A percentile compares a stretch with the other conserved stretches of the same genome.
Conservation (phyloP, 352 stramenopile genomes). For the Phytopythium montanum region DNA sequence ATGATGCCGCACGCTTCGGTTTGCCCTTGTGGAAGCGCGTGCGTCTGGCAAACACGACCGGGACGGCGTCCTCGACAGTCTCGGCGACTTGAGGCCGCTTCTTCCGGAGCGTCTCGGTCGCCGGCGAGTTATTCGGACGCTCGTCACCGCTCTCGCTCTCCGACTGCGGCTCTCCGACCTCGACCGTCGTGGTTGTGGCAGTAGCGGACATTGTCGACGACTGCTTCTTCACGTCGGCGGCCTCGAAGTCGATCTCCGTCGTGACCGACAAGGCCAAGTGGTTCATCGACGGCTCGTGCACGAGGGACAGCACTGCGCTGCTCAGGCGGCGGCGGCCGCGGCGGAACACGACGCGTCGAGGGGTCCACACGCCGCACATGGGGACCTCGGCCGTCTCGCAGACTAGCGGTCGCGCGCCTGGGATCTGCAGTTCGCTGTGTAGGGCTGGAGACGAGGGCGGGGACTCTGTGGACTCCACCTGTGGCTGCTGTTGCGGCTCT, state of each 20-base stretch:
- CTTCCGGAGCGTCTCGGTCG: not conserved
- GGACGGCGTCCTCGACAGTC: slow-evolving; percentile 16
- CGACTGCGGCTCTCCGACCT: slow-evolving; percentile 2
- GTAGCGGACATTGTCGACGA: not conserved
- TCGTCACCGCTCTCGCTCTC: not conserved
- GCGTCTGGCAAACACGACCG: slow-evolving; percentile 27
- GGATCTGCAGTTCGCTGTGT: not conserved
- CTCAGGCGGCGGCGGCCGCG: slow-evolving; percentile 22
- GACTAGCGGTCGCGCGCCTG: not conserved
- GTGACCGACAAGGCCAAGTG: slow-evolving; percentile 9
- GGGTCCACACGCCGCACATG: slow-evolving; percentile 25
- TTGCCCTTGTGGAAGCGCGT: slow-evolving; percentile 25
- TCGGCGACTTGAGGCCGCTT: not conserved
- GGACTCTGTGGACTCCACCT: not conserved
- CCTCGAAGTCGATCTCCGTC: slow-evolving; percentile 9
- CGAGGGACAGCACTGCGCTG: slow-evolving; percentile 21
- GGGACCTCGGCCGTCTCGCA: slow-evolving; percentile 8
- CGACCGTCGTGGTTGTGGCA: slow-evolving; percentile 3
- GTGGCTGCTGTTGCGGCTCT: not conserved
- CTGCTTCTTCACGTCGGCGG: slow-evolving; percentile 4
- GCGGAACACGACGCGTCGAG: slow-evolving; percentile 31
- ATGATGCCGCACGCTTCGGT: slow-evolving; percentile 8
- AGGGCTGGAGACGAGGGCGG: not conserved
- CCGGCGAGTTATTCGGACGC: not conserved
- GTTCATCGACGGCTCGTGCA: slow-evolving; percentile 21